Conservation (phyloP, 345 rosid species). For the Eucalyptus regnans region DNA sequence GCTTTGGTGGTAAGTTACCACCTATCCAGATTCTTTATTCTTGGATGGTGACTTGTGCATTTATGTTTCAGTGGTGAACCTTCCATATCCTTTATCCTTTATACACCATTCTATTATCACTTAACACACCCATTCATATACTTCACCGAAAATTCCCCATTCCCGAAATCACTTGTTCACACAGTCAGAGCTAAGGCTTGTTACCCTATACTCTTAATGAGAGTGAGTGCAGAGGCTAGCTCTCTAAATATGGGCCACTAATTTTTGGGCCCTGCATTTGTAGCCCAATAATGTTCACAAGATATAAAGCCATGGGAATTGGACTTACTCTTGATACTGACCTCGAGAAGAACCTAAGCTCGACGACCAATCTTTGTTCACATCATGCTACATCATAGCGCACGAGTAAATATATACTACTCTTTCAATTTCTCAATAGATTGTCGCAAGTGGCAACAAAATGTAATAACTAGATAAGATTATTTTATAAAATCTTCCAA, state of each 20-base stretch:
- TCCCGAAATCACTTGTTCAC: neutral
- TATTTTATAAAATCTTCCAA: neutral
- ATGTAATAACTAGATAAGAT: neutral
- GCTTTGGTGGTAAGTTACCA: neutral
- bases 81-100: neutral
- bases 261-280: neutral
- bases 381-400: neutral
- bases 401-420: neutral
- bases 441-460: neutral
- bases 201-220: neutral
- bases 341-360: neutral
- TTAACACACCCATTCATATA: neutral
- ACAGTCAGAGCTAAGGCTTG: neutral
- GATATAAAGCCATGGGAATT: neutral
- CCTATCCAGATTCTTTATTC: neutral
- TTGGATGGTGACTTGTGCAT: neutral
- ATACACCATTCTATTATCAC: neutral
- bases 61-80: neutral
- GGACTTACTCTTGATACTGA: neutral
- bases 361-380: neutral
- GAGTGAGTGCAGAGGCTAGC: neutral
- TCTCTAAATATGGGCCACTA: neutral
- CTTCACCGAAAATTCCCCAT: neutral
- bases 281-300: neutral
- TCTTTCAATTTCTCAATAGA: neutral